These are phyloP conservation scores for Syzygium grande DNA, from an alignment of 345 rosid genomes.

Conservation along the genomic window DNA sequence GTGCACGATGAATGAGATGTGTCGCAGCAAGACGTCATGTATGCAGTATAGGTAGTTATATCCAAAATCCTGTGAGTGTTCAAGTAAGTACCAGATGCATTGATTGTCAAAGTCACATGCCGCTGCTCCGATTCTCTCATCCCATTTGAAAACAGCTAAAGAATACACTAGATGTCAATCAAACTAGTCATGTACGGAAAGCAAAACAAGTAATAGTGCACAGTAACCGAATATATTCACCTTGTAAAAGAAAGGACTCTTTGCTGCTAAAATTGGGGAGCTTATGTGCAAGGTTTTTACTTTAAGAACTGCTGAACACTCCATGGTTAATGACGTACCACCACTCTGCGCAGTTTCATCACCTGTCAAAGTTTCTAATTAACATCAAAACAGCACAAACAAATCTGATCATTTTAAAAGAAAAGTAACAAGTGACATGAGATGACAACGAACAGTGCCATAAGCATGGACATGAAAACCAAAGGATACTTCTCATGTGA, in stretches of 20 bases:
- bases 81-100: constrained; percentile 51
- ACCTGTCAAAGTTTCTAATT: constrained; percentile 15
- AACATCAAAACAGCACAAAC: not conserved
- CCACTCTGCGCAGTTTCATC: constrained; percentile 17
- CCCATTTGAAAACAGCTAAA: constrained; percentile 74
- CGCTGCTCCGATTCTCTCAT: constrained; percentile 72
- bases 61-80: not conserved
- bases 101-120: constrained; percentile 52
- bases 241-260: constrained; percentile 76
- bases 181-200: not conserved
- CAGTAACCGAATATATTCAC: constrained; percentile 9
- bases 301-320: constrained; percentile 26
- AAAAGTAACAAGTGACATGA: not conserved
- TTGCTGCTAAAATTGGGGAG: constrained; percentile 72
- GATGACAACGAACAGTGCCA: not conserved
- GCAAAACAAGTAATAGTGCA: not conserved
- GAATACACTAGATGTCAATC: not conserved
- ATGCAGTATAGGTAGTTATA: not conserved
- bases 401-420: not conserved
- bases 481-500: not conserved
- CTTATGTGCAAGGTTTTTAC: constrained; percentile 58
- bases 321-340: constrained; percentile 30
- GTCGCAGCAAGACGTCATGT: not conserved
- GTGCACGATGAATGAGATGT: not conserved
- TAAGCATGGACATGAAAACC: not conserved